Evolutionary conservation across 495 filamentous ascomycete species (phyloP).

Genomic region (Platismatia glauca): DNA sequence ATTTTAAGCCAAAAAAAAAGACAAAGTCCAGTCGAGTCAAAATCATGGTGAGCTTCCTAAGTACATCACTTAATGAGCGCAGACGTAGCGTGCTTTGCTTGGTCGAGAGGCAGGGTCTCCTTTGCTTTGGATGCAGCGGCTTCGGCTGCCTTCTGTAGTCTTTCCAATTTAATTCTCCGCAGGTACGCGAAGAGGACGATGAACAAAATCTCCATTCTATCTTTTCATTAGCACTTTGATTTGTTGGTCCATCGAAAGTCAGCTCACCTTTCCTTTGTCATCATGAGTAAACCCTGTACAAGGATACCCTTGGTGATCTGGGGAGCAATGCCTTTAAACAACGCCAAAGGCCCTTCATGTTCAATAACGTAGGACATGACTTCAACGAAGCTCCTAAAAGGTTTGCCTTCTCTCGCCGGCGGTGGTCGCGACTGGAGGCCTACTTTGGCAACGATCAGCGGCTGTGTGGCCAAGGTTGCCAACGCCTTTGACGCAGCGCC

Average conservation of each 20-base stretch:
- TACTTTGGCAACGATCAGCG: slow-evolving; percentile 96
- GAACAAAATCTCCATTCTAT: slow-evolving; percentile 83
- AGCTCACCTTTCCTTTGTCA: slow-evolving; percentile 92
- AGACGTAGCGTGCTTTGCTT: slow-evolving; percentile 17
- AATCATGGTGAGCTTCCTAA: not conserved
- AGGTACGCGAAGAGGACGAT: slow-evolving; percentile 78
- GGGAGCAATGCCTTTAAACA: slow-evolving; percentile 96
- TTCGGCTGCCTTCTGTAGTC: slow-evolving; percentile 59
- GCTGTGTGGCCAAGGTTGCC: slow-evolving; percentile 88
- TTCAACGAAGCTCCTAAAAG: slow-evolving; percentile 88
- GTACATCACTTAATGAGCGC: slow-evolving; percentile 16
- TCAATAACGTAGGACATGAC: slow-evolving; percentile 90
- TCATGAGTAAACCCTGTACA: slow-evolving; percentile 96
- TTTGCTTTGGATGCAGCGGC: slow-evolving; percentile 19
- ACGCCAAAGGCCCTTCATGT: slow-evolving; percentile 68
- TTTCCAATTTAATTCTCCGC: slow-evolving; percentile 57
- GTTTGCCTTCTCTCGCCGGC: slow-evolving; percentile 73
- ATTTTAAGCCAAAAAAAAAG: not conserved
- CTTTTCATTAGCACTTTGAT: slow-evolving; percentile 25
- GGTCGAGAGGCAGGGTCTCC: slow-evolving; percentile 11
- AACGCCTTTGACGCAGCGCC: slow-evolving; percentile 89
- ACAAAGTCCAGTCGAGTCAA: not conserved
- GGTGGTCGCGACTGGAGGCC: slow-evolving; percentile 90
- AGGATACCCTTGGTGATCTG: slow-evolving; percentile 88
- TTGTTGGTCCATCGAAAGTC: slow-evolving; percentile 20